Base-by-base conservation (phyloP, 352 stramenopile species). In the Globisporangium nunn region DNA sequence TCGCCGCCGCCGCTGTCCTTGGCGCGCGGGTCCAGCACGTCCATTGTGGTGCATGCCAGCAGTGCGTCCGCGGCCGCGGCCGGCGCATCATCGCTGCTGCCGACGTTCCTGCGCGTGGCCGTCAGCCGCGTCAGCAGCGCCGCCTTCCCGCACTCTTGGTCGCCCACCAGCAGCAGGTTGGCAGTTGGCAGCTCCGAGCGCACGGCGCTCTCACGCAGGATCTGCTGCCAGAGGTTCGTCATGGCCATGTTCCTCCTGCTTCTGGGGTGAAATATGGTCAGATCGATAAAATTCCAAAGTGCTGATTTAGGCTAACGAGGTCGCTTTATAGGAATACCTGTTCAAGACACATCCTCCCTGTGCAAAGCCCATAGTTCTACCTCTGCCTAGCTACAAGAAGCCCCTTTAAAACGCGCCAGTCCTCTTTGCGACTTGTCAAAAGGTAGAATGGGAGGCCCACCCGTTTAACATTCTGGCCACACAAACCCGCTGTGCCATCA, bases 141-240 rank as follows among this genome's bases (percentile, higher is more conserved):
- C 29, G 67, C 71, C 66, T 93, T 93, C 51, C 84, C 84, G 55
- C 76, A 87, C 60, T 89, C 79, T 4, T 73, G 57, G 60, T 90
- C 81, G 37, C 84, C 81, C 45, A 87, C 79, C 45, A 93, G 50
- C 28, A 93, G 64, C 56, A 93, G 61, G 56, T 86, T 84, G 43
- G 67, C 81, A 3, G 53, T 64, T 41, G 84, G 84, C 31, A 93
- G 74, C 64, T 83, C 82, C 50, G 74, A 75, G 49, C 84, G 81
- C 69, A 89, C 81, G 37, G 81, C 91, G 63, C 72, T 87, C 55
- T 91, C 81, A 52, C 80, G 77, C 57, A 93, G 78, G 67, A 93
- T 82, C 66, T 88, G 78, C 67, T 93, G 81, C 84, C 84, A 93
- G 40, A 89, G 67, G 66, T 91, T 87, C 14, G 37, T 87, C 14